These are phyloP conservation scores for Ceratobasidium sp. DNA, from an alignment of 1,284 basidiomycete species.

Conservation along the genomic window DNA sequence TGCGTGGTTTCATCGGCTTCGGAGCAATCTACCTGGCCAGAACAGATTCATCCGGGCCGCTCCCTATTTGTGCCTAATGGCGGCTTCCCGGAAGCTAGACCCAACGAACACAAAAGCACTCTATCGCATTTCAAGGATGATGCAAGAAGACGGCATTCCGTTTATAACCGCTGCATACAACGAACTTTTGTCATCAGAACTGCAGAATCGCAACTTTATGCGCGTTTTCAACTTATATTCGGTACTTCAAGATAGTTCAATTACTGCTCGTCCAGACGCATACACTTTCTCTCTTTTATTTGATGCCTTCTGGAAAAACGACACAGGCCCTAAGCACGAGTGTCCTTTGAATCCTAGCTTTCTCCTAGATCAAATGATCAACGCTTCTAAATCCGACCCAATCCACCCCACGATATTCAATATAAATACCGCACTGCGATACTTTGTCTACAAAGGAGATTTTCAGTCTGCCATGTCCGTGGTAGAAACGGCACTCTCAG, in stretches of 20 bases:
- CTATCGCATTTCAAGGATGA: slow-evolving; percentile 16
- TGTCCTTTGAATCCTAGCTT: not conserved
- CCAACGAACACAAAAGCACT: slow-evolving; percentile 22
- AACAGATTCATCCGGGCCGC: not conserved
- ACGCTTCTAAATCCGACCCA: not conserved
- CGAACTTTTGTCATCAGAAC: slow-evolving; percentile 17
- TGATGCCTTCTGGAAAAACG: slow-evolving; percentile 36
- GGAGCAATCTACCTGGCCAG: not conserved
- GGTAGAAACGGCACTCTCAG: not conserved
- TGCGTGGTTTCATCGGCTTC: slow-evolving; percentile 24
- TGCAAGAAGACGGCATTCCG: slow-evolving; percentile 8
- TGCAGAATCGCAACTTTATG: slow-evolving; percentile 18
- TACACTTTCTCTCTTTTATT: slow-evolving; percentile 31
- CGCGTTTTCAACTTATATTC: slow-evolving; percentile 12
- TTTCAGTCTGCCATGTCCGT: slow-evolving; percentile 11
- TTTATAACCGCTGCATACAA: slow-evolving; percentile 16
- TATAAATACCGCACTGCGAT: slow-evolving; percentile 21
- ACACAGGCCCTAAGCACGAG: slow-evolving; percentile 18
- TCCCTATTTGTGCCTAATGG: slow-evolving; percentile 28
- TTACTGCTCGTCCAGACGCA: slow-evolving; percentile 1
- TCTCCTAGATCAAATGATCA: not conserved
- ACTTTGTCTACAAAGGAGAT: slow-evolving; percentile 20
- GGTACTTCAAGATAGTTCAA: not conserved
- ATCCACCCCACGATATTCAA: not conserved
- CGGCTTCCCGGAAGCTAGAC: slow-evolving; percentile 27